Evolutionary conservation across 371 early-diverging fungal genomes (phyloP).

Genomic region (Globomyces sp.): DNA sequence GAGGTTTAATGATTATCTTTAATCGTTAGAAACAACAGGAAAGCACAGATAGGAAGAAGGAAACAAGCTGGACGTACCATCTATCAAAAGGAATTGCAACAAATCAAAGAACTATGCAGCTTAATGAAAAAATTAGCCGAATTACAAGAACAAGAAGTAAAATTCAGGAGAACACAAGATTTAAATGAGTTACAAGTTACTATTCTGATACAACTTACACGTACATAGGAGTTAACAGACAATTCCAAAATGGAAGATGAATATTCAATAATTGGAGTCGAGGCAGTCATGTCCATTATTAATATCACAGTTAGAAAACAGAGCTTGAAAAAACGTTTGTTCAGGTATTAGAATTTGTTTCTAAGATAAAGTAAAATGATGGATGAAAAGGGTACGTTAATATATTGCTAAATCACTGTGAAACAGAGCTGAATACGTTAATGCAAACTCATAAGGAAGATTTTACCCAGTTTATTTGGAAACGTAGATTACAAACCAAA

Average conservation of each 20-base stretch:
- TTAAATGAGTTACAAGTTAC: background rate
- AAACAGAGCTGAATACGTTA: constrained; percentile 38
- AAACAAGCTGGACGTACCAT: constrained; percentile 8
- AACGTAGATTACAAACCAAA: constrained; percentile 37
- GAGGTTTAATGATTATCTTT: too few relatives aligned
- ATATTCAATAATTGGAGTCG: constrained; percentile 40
- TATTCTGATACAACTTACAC: too few relatives aligned
- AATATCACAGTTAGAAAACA: constrained; percentile 40
- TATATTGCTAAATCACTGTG: background rate
- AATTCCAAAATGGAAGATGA: constrained; percentile 44
- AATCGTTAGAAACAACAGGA: too few relatives aligned
- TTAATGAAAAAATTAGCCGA: background rate
- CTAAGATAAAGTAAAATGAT: constrained; percentile 30
- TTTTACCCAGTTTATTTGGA: constrained; percentile 51
- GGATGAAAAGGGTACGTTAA: constrained; percentile 45
- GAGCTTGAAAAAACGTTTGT: constrained; percentile 32
- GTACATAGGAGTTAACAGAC: constrained; percentile 31
- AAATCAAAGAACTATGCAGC: constrained; percentile 12
- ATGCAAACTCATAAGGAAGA: constrained; percentile 53
- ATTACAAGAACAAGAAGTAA: background rate
- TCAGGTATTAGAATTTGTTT: too few relatives aligned
- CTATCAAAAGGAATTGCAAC: constrained; percentile 16
- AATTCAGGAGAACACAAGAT: constrained; percentile 5
- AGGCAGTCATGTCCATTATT: constrained; percentile 47
- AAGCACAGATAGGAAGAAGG: background rate